Base-by-base conservation (phyloP, 345 rosid species). In the Orychophragmus violaceus region DNA sequence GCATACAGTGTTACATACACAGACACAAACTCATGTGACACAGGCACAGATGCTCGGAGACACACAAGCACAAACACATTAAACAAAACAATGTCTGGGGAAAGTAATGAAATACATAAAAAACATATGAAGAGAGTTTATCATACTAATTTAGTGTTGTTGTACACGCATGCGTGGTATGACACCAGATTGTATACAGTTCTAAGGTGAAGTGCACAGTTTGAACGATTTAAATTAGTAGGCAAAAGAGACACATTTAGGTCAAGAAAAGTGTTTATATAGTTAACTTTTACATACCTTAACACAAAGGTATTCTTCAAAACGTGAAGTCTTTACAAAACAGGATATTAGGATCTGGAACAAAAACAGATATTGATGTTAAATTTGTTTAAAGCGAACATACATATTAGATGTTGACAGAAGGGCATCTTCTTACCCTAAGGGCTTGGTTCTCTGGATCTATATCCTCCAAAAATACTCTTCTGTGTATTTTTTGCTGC, bases 401-500 rank as follows among this genome's bases (percentile, higher is more conserved):
- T 3, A 59, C 30, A 37, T 29, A 23, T 10, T 2, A 7, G 18
- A 12, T 30, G 14, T 58, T 2, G 29, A 51, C 2, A 51, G 16
- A 57, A 24, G 8, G 12, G 22, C 28, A n/a, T 56, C 21, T 57
- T 52, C 64, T 79, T 76, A 89, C 97, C 87, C 71, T 82, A 27
- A 92, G 91, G 53, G 96, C 88, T 81, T 84, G 96, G 79, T 82
- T 87, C 71, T 89, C 95, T 42, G 87, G 83, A 77, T 87, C 45
- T 30, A 89, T 67, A 46, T 72, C 54, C 49, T 83, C 98, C 64
- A 92, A 59, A 76, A 89, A 92, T 29, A 92, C 95, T 85, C 98
- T 84, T 78, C 91, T 83, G 76, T 92, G 98, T 82, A 90, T 78
- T 69, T 71, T 86, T 76, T 93, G 89, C 81, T 93, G 98, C 81